phyloP scores from a whole-genome alignment of 345 rosid species.

The Heritiera fomes region DNA sequence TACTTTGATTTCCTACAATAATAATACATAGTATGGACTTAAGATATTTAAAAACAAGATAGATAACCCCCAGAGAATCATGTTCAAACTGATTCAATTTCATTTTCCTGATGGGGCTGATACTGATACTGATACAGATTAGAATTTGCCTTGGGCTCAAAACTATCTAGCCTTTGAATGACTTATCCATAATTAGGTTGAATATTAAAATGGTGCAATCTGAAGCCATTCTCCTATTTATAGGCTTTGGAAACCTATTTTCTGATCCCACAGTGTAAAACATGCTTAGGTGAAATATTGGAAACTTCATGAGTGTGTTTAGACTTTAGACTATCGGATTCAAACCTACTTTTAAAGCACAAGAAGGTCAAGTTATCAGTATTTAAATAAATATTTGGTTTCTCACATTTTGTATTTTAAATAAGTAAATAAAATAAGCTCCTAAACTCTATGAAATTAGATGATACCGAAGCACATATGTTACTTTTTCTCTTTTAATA shows the following conservation, averaged over 20 bases:
- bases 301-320: no score
- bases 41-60: not conserved
- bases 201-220: not conserved
- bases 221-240: not conserved
- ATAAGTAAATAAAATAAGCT: not conserved
- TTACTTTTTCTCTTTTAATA: not conserved
- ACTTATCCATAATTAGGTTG: not conserved
- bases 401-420: not conserved
- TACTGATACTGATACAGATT: not conserved
- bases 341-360: not conserved
- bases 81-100: not conserved
- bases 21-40: conserved; percentile 5
- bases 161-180: not conserved
- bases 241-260: not conserved
- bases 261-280: not conserved
- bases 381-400: not conserved
- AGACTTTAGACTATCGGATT: not conserved
- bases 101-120: not conserved
- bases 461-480: not conserved
- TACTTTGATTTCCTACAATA: no score
- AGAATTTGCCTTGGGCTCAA: not conserved
- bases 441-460: not conserved
- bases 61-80: not conserved
- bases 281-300: not conserved
- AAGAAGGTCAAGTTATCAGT: not conserved